Conservation (phyloP, 176 grass and related monocot species). For the Aechmea fasciata region DNA sequence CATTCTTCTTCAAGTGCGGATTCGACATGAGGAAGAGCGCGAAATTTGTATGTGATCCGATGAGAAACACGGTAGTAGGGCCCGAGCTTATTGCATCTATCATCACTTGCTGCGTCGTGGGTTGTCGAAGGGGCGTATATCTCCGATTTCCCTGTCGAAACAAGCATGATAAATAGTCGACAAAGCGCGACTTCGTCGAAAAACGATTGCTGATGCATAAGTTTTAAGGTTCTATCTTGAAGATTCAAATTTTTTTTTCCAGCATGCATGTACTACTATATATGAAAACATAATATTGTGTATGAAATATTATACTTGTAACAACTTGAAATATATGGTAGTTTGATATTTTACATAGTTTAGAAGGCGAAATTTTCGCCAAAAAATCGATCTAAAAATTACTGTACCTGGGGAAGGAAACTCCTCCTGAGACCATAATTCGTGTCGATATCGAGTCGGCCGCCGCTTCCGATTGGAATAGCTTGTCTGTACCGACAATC, state of each 20-base stretch:
- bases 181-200: no score
- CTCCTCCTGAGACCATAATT: slow-evolving; percentile 42
- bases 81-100: slow-evolving; percentile 38
- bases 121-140: slow-evolving; percentile 56
- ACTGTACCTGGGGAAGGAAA: slow-evolving; percentile 52
- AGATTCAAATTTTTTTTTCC: no score
- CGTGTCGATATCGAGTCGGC: slow-evolving; percentile 43
- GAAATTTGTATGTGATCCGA: slow-evolving; percentile 62
- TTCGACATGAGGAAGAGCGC: slow-evolving; percentile 61
- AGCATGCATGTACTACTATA: no score
- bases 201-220: no score
- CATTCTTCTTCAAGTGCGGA: slow-evolving; percentile 38
- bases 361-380: no score
- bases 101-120: slow-evolving; percentile 61
- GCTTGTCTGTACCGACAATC: slow-evolving; percentile 65
- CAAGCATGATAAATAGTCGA: background rate
- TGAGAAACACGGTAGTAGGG: slow-evolving; percentile 44
- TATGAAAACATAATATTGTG: background rate
- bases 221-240: no score
- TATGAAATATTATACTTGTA: background rate
- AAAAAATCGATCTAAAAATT: background rate
- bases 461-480: slow-evolving; percentile 32
- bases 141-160: slow-evolving; percentile 26
- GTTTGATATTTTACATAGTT: background rate
- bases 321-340: background rate